phyloP scores from a whole-genome alignment of 106 monocot species.

The Dioscorea dumetorum region DNA sequence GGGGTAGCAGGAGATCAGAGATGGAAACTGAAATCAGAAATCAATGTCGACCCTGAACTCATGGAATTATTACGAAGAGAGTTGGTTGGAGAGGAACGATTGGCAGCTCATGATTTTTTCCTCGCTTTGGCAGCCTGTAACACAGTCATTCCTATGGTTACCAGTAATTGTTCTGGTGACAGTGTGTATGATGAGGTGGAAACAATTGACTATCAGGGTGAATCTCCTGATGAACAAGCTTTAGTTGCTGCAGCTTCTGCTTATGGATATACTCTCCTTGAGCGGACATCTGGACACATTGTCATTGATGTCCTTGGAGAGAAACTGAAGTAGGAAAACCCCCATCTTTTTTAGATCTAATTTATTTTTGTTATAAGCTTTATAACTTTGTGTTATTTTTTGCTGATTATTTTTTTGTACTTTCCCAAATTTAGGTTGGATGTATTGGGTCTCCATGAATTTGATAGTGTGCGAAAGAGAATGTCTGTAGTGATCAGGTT shows the following conservation, averaged over 20 bases:
- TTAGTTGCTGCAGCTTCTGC: conserved; percentile 84
- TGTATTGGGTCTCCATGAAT: conserved; percentile 95
- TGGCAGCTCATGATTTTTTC: conserved; percentile 87
- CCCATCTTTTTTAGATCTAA: background rate
- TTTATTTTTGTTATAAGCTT: background rate
- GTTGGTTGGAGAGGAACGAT: conserved; percentile 52
- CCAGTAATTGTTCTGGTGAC: conserved; percentile 15
- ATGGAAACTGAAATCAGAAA: conserved; percentile 53
- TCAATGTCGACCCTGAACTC: conserved; percentile 60
- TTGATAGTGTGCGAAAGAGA: conserved; percentile 96
- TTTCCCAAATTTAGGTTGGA: conserved; percentile 67
- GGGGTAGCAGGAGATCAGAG: conserved; percentile 19
- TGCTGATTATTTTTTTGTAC: background rate
- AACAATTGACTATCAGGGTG: conserved; percentile 82
- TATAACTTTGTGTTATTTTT: background rate
- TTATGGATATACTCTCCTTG: conserved; percentile 89
- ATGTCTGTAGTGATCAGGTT: conserved; percentile 97
- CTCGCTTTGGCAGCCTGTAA: conserved; percentile 94
- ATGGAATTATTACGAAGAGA: conserved; percentile 49
- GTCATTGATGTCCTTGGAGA: conserved; percentile 83
- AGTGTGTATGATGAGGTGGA: conserved; percentile 33
- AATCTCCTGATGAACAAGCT: conserved; percentile 99
- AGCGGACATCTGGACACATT: conserved; percentile 94
- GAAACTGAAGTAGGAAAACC: conserved; percentile 52
- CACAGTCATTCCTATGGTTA: conserved; percentile 83